Conservation (phyloP, 139 green algal genomes). For the Chlorokybus atmophyticus region DNA sequence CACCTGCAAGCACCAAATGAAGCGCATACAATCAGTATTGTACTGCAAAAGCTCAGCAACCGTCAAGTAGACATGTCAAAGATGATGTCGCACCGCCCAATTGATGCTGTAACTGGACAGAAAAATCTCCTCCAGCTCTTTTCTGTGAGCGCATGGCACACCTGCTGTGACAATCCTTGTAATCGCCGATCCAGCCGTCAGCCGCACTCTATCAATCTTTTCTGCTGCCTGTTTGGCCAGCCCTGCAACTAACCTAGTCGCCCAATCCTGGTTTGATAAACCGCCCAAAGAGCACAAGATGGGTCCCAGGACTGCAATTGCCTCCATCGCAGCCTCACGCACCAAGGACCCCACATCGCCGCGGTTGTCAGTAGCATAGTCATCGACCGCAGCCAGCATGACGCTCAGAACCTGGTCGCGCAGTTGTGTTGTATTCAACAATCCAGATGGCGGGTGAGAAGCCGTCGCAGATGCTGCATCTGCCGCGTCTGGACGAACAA, state of each 20-base stretch:
- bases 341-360: conserved; percentile 93
- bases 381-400: conserved; percentile 54
- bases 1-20: not conserved
- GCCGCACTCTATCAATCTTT: conserved; percentile 61
- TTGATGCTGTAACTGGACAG: not conserved
- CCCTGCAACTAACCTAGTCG: conserved; percentile 13
- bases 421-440: too few relatives aligned
- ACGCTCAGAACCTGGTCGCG: not conserved
- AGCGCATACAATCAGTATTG: not conserved
- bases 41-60: conserved; percentile 6
- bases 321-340: conserved; percentile 66
- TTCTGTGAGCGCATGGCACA: not conserved
- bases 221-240: conserved; percentile 66
- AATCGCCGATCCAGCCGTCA: conserved; percentile 29
- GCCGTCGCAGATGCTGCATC: too few relatives aligned
- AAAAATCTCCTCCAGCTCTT: conserved; percentile 4
- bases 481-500: too few relatives aligned
- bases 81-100: conserved; percentile 6
- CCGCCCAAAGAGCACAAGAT: conserved; percentile 16
- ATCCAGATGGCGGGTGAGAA: too few relatives aligned
- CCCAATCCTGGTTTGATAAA: not conserved
- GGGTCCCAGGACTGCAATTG: conserved; percentile 20
- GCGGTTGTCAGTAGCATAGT: conserved; percentile 86
- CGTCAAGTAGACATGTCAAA: not conserved
- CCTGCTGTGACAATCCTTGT: conserved; percentile 3